phyloP scores from a whole-genome alignment of 148 eudicot genomes.

The Tetragonia tetragonoides region DNA sequence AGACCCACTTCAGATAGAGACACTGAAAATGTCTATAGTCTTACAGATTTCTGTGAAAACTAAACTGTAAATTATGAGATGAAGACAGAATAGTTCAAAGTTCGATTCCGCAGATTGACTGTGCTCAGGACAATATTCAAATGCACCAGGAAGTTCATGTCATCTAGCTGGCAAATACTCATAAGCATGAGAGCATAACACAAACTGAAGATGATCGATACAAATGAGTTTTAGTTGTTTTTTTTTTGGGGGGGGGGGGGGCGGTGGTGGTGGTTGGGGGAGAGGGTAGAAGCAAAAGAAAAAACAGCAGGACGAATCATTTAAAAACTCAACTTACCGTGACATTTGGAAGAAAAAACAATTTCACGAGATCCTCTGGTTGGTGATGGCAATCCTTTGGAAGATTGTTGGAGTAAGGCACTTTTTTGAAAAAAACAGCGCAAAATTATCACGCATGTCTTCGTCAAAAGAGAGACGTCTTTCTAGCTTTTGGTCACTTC shows the following conservation, averaged over 20 bases:
- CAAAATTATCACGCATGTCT: slow-evolving; percentile 53
- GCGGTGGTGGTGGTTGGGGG: not conserved
- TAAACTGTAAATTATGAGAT: too few species aligned
- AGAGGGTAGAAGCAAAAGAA: not conserved
- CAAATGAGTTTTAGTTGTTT: too few species aligned
- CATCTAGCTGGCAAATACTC: too few species aligned
- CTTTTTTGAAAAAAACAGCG: slow-evolving; percentile 66
- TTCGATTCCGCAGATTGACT: too few species aligned
- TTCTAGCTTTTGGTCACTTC: slow-evolving; percentile 55
- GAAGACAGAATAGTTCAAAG: too few species aligned
- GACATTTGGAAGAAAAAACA: slow-evolving; percentile 82
- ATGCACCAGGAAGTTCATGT: too few species aligned
- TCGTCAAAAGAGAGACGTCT: slow-evolving; percentile 54
- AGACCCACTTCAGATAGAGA: too few species aligned
- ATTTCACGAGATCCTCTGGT: slow-evolving; percentile 91
- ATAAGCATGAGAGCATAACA: too few species aligned
- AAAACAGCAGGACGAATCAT: not conserved
- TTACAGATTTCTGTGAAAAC: too few species aligned
- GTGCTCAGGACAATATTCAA: too few species aligned
- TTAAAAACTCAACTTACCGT: slow-evolving; percentile 47
- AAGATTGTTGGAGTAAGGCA: slow-evolving; percentile 66
- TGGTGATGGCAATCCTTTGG: slow-evolving; percentile 99
- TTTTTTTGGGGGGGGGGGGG: too few species aligned
- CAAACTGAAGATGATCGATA: not conserved
- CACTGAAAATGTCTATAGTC: too few species aligned